Evolutionary conservation across 2,329 filamentous ascomycete species (phyloP).

Genomic region (Penicillium expansum): DNA sequence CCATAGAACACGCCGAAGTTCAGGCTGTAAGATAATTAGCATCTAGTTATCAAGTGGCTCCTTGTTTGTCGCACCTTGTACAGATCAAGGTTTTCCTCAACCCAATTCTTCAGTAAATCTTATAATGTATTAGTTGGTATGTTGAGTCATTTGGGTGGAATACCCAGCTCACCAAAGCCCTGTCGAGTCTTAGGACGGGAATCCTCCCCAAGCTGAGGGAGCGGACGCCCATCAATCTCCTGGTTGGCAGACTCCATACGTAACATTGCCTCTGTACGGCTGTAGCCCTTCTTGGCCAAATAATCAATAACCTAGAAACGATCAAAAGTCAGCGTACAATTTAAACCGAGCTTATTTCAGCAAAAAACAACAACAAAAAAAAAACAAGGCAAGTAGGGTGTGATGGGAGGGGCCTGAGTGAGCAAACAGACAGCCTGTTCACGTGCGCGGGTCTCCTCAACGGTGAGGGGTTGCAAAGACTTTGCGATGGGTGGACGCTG

Average conservation of each 20-base stretch:
- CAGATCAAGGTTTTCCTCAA: slow-evolving; percentile 86
- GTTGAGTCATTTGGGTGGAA: neutral
- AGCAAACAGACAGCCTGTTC: neutral
- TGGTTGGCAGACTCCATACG: slow-evolving; percentile 84
- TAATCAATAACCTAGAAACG: slow-evolving; percentile 77
- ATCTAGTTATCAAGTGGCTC: neutral
- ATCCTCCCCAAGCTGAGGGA: slow-evolving; percentile 64
- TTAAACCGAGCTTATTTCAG: neutral
- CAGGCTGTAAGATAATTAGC: slow-evolving; percentile 57
- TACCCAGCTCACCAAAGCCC: slow-evolving; percentile 56
- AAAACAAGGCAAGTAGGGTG: neutral
- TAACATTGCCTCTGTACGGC: slow-evolving; percentile 85
- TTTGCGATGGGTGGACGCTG: neutral
- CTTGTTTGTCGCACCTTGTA: slow-evolving; percentile 67
- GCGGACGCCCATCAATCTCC: slow-evolving; percentile 74
- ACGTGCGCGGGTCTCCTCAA: neutral
- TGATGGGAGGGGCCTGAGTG: neutral
- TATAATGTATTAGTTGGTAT: slow-evolving; percentile 22
- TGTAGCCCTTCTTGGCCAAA: slow-evolving; percentile 91
- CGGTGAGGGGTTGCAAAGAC: neutral
- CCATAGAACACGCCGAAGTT: slow-evolving; percentile 85
- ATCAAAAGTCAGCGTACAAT: slow-evolving; percentile 5
- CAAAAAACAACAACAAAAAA: slow-evolving; percentile 1
- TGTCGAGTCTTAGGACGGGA: slow-evolving; percentile 75
- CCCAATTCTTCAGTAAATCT: slow-evolving; percentile 72